Conservation (phyloP, 495 filamentous ascomycete species). For the Hypoxylon fuscum region DNA sequence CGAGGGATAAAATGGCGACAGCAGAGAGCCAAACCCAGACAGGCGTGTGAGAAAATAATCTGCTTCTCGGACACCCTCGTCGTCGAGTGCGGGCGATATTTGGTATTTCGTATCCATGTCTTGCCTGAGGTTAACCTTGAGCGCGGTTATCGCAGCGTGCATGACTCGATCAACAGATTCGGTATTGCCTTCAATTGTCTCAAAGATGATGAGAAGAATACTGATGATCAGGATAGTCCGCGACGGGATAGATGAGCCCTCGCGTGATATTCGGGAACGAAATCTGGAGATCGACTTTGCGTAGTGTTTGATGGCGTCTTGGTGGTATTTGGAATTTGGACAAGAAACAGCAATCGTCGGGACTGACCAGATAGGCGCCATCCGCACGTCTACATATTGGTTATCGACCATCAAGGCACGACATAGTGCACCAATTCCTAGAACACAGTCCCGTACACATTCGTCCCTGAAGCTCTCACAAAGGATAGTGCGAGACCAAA, state of each 20-base stretch:
- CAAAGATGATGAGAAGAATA: conserved; percentile 29
- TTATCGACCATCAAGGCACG: conserved; percentile 18
- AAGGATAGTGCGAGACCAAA: conserved; percentile 30
- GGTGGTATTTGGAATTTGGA: conserved; percentile 11
- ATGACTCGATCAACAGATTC: conserved; percentile 22
- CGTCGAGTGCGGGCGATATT: conserved; percentile 3
- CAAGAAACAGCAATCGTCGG: not conserved
- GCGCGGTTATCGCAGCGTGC: conserved; percentile 9
- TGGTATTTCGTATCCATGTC: not conserved
- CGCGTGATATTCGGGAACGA: conserved; percentile 13
- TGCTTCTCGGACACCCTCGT: conserved; percentile 27
- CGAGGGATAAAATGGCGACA: conserved; percentile 20
- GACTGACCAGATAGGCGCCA: conserved; percentile 11
- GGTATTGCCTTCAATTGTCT: conserved; percentile 31
- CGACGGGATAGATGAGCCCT: conserved; percentile 7
- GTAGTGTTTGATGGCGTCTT: conserved; percentile 27
- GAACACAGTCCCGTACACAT: conserved; percentile 29
- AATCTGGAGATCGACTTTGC: conserved; percentile 28
- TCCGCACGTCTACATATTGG: not conserved
- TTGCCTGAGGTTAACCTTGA: conserved; percentile 7
- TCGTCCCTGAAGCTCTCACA: conserved; percentile 33
- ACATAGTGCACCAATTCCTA: conserved; percentile 26
- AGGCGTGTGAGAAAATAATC: conserved; percentile 26
- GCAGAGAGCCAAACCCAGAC: conserved; percentile 14
- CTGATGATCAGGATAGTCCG: conserved; percentile 30